Evolutionary conservation across 371 early-diverging fungal species (phyloP), one percentile per base, ranked within the genome.

Genomic region (Astathelohania contejeani): DNA sequence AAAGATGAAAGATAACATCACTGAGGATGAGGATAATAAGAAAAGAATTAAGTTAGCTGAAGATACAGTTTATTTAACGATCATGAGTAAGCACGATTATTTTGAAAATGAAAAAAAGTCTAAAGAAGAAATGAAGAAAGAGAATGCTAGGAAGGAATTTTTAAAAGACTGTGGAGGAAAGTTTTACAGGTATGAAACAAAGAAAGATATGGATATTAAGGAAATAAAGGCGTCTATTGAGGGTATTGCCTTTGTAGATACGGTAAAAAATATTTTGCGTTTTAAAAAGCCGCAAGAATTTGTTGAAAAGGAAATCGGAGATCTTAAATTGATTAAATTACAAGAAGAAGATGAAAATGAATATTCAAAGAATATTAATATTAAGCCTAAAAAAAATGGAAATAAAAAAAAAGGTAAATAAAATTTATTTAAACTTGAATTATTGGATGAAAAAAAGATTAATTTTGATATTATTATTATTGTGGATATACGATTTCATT

Each of bases 221-320:
- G 53, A 53, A 12, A 60, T 71, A 20, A 68, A 66, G 26, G 63
- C 59, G 7, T 40, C 61, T 1, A 35, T 55, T 18, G 26, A 50
- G 25, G 61, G 60, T 16, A 35, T 27, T 32, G 74, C 71, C 10
- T 74, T 74, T 59, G 69, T 74, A 24, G 74, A 74, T 56, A 9
- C 56, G 16, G 46, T 55, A 25, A 40, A 57, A 29, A 60, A 56
- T 4, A 54, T 64, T 50, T 26, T 74, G 43, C 49, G 74, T 47
- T 45, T 71, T 54, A 74, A 74, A 48, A 39, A 59, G 26, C 50
- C 7, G 12, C 47, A 58, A 52, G 71, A 69, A 6, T 59, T 60
- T 48, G 43, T 45, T 2, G 46, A 46, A 19, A 64, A 59, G 29
- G 60, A 59, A 39, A 60, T 53, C 56, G 7, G 52, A 12, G 20